Base-by-base conservation (phyloP, 1,284 basidiomycete species). In the Trichosporon inkin region DNA sequence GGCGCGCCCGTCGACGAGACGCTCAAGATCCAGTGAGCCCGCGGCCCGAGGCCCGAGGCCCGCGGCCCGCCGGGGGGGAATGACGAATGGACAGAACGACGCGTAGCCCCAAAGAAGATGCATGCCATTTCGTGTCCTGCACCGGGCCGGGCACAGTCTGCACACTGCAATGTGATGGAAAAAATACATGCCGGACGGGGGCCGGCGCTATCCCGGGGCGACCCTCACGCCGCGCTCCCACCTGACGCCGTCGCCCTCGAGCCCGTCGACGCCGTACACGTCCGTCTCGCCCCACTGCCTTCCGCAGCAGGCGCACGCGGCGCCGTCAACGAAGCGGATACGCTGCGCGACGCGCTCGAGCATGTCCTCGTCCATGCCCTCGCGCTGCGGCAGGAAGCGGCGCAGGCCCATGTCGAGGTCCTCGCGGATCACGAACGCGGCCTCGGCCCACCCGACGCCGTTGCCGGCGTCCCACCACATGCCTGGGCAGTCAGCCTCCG, bases 1-100 rank as follows among this genome's bases (percentile, higher is more conserved):
- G 62, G 55, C 17, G 52, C 37, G 17, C 57, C 59, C 14, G 53
- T 57, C 24, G 64, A 66, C 53, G 64, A 58, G 52, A 66, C 64
- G 1, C 56, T 66, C 55, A 66, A 63, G 61, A 52, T 66, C 32
- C 61, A 62, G 58, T 65, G 58, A 38, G 28, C 28, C 5, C 4
- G 28, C n/a, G 28, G 28, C 28, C 28, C 28, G 28, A 32, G 28
- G 28, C 28, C 5, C 28, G 28, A n/a, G n/a, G n/a, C n/a, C n/a
- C n/a, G n/a, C n/a, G n/a, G n/a, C n/a, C n/a, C n/a, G 66, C 35
- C 35, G 35, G 35, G 35, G 35, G 13, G 35, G 13, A 7, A 36
- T 8, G 7, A 36, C 35, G 36, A 38, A n/a, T 38, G 36, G 13
- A 38, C 36, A 10, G 36, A 13, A 38, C 3, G 36, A 38, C 4